These are phyloP conservation scores for Hypoxylon trugodes DNA, from an alignment of 495 filamentous ascomycete genomes.

Conservation along the genomic window DNA sequence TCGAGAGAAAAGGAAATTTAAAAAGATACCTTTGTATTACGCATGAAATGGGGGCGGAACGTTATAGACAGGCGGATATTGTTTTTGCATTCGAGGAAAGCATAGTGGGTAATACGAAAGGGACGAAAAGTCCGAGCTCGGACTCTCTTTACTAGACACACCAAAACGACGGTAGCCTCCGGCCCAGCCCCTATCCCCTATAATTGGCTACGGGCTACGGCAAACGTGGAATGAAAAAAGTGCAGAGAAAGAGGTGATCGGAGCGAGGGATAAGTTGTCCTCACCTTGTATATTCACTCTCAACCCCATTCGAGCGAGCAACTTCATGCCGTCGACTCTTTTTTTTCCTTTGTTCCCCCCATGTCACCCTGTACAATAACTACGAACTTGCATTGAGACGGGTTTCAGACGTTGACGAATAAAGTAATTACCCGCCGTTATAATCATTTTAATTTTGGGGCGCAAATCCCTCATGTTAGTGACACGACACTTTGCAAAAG, in stretches of 20 bases:
- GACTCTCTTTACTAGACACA: conserved; percentile 22
- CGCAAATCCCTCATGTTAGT: background rate
- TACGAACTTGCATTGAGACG: conserved; percentile 39
- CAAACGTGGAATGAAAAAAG: conserved; percentile 28
- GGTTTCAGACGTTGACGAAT: conserved; percentile 30
- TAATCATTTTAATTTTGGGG: background rate
- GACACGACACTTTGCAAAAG: no score
- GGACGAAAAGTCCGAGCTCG: conserved; percentile 27
- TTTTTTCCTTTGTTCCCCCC: conserved; percentile 31
- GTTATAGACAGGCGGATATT: conserved; percentile 40
- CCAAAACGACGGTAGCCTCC: background rate
- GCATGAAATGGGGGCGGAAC: conserved; percentile 38
- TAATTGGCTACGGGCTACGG: conserved; percentile 16
- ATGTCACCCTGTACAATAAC: conserved; percentile 38
- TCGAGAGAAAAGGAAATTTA: conserved; percentile 12
- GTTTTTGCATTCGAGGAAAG: conserved; percentile 37
- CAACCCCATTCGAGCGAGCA: conserved; percentile 10
- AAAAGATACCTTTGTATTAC: conserved; percentile 40
- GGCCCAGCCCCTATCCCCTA: no score
- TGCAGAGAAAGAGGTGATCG: conserved; percentile 19
- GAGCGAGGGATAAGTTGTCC: conserved; percentile 17
- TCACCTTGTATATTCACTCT: conserved; percentile 34
- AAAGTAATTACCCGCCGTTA: conserved; percentile 34
- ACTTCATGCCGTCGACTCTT: conserved; percentile 13
- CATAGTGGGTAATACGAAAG: conserved; percentile 41